Evolutionary conservation across 768 basidiomycete genomes (phyloP).

Genomic region (Macrolepiota fuliginosa): DNA sequence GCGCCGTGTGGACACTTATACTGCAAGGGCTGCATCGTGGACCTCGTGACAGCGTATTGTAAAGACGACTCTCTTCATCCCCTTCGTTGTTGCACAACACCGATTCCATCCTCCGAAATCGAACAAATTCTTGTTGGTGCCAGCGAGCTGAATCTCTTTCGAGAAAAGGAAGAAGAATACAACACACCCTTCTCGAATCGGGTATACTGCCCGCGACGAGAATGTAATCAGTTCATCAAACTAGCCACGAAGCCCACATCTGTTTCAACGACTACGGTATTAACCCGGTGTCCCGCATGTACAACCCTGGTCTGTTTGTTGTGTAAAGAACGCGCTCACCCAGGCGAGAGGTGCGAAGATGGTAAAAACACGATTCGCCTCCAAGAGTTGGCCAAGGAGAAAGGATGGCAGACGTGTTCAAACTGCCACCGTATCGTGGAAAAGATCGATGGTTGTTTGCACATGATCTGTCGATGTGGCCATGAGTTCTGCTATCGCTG

Average conservation of each 20-base stretch:
- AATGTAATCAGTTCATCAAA: conserved; percentile 8
- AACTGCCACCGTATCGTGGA: conserved; percentile 9
- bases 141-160: background rate
- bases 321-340: background rate
- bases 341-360: background rate
- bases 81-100: conserved; percentile 11
- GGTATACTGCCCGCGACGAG: conserved; percentile 9
- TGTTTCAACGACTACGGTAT: background rate
- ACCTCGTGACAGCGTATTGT: conserved; percentile 5
- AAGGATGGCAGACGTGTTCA: conserved; percentile 9
- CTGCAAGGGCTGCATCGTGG: conserved; percentile 7
- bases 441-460: conserved; percentile 11
- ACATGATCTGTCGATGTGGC: conserved; percentile 13
- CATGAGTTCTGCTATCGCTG: conserved; percentile 14
- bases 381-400: conserved; percentile 8
- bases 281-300: background rate
- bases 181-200: conserved; percentile 4
- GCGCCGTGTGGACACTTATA: conserved; percentile 1
- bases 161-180: conserved; percentile 5
- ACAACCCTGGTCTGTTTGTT: background rate
- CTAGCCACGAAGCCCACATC: background rate
- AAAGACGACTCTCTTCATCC: conserved; percentile 12
- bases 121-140: background rate
- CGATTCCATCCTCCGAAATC: background rate
- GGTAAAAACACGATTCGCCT: background rate